Conservation (phyloP, 148 eudicot species). For the Selenicereus undatus region DNA sequence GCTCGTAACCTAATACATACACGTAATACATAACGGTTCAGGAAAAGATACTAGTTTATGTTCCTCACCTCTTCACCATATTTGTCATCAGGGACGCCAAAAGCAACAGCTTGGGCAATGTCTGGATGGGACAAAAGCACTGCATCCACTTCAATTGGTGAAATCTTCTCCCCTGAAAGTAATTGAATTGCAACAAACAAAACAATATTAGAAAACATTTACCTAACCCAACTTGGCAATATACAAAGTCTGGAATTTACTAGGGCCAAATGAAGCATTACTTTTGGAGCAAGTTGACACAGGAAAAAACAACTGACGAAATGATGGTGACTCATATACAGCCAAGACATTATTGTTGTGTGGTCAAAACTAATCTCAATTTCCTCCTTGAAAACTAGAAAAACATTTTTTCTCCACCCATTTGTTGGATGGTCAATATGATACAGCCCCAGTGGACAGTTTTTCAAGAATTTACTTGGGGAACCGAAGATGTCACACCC, state of each 20-base stretch:
- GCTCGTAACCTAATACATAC: not conserved
- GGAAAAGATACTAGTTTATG: slow-evolving; percentile 6
- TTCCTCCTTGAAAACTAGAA: not conserved
- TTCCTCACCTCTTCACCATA: slow-evolving; percentile 89
- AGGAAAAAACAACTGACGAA: not conserved
- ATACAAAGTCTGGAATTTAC: not conserved
- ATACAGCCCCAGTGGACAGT: not conserved
- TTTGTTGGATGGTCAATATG: not conserved
- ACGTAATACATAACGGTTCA: not conserved
- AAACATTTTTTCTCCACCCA: not conserved
- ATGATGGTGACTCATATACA: not conserved
- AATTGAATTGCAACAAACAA: slow-evolving; percentile 5
- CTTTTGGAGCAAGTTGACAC: not conserved
- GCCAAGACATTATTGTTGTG: not conserved
- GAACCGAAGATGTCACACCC: not conserved
- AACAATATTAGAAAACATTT: slow-evolving; percentile 12
- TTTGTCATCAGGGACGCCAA: slow-evolving; percentile 95
- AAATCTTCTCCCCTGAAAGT: slow-evolving; percentile 89
- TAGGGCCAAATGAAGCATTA: not conserved
- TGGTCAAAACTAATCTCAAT: not conserved
- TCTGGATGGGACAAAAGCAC: slow-evolving; percentile 81
- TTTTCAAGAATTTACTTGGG: not conserved
- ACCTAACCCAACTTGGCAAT: not conserved
- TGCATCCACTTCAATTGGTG: slow-evolving; percentile 96
- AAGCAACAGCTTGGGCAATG: slow-evolving; percentile 87